Base-by-base conservation (phyloP, 768 basidiomycete genomes). In the Boletus bicolor region DNA sequence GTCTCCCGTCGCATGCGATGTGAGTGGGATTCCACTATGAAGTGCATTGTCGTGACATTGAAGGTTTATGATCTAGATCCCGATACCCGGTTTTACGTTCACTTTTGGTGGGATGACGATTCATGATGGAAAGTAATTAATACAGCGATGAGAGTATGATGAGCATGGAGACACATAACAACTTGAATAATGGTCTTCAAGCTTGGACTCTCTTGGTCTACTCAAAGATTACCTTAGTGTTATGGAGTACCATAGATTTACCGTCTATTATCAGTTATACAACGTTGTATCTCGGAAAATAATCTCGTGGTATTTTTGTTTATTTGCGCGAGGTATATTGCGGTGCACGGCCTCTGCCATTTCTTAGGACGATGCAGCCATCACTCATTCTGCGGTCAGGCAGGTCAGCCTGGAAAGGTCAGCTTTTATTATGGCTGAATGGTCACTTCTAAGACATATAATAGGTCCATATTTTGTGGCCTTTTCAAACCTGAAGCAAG, bases 401-500 rank as follows among this genome's bases (percentile, higher is more conserved):
- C 51, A 82, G 89, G 55, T 90, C 89, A n/a, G 88, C 88, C 44
- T 91, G 89, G 89, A 91, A 91, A 75, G 89, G 89, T 86, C 51
- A 37, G 75, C 55, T 14, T 28, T 45, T 14, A 6, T 47, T 19
- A 2, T 35, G 10, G 7, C 4, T 19, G 5, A 0, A 5, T 4
- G 12, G 14, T 17, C 11, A 10, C 10, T 28, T 24, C 26, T 49
- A 14, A 52, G 30, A 26, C 14, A 12, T 19, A 34, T 6, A 7
- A 5, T 46, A 98, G 96, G 95, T 5, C 96, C 96, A 12, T 97
- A 85, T 73, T 98, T 98, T 65, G 89, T 94, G 49, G 83, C 93
- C 19, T 98, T 98, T 74, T 91, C 93, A 4, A 89, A 91, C 64
- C 77, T 98, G 55, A 81, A 84, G 32, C 84, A 94, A 41, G 88